Evolutionary conservation across 1,284 basidiomycete species (phyloP).

Genomic region (Ustilago loliicola): DNA sequence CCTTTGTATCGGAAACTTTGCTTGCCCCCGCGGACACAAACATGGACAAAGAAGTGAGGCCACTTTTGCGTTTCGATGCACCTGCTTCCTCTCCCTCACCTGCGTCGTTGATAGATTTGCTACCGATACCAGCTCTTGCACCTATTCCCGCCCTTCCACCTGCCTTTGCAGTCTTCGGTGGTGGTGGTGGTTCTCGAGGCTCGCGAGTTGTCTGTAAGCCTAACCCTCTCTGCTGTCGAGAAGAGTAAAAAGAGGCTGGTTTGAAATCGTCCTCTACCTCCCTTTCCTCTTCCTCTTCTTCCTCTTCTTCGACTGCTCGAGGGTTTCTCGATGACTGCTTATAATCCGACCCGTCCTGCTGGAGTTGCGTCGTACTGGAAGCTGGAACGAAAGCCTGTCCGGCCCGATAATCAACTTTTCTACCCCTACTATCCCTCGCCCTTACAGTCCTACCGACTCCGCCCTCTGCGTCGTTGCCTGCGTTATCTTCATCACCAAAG

Average conservation of each 20-base stretch:
- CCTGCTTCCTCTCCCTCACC: conserved; percentile 15
- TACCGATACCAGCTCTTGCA: conserved; percentile 36
- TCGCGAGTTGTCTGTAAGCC: conserved; percentile 12
- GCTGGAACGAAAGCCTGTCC: conserved; percentile 49
- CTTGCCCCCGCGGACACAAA: conserved; percentile 39
- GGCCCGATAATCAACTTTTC: conserved; percentile 32
- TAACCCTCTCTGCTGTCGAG: conserved; percentile 17
- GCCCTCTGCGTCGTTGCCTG: conserved; percentile 72
- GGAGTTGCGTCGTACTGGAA: neutral
- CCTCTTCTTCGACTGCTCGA: neutral
- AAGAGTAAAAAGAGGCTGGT: conserved; percentile 33
- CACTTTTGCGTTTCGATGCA: conserved; percentile 23
- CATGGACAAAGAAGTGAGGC: conserved; percentile 55
- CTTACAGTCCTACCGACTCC: conserved; percentile 24
- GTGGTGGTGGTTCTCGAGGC: conserved; percentile 8
- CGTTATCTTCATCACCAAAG: conserved; percentile 81
- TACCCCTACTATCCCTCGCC: conserved; percentile 22
- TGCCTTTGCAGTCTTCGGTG: conserved; percentile 1
- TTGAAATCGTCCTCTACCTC: conserved; percentile 29
- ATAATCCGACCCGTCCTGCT: neutral
- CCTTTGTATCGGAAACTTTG: conserved; percentile 20
- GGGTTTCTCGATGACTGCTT: neutral
- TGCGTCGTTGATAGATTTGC: conserved; percentile 2
- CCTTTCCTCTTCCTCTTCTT: neutral
- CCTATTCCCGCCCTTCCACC: conserved; percentile 30